Conservation (phyloP, 106 monocot species). For the Phalaenopsis aphrodite region DNA sequence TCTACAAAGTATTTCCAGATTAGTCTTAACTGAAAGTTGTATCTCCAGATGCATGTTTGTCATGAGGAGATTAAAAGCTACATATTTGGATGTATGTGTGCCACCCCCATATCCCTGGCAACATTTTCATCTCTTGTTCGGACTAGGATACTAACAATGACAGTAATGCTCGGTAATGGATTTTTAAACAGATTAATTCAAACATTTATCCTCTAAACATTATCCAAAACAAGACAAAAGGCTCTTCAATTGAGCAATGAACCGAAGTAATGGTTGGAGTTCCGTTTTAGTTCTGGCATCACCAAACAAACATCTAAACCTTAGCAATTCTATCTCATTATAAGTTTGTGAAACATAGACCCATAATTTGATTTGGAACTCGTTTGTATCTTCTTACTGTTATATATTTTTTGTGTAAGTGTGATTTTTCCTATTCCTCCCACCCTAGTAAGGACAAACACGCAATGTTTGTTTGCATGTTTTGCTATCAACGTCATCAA, state of each 20-base stretch:
- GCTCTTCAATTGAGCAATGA: conserved; percentile 3
- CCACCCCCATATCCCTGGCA: conserved; percentile 17
- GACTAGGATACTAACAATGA: too few relatives aligned
- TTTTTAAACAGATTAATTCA: conserved; percentile 28
- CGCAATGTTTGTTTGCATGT: not conserved
- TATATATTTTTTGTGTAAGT: conserved; percentile 26
- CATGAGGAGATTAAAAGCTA: too few relatives aligned
- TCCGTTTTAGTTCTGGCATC: conserved; percentile 7
- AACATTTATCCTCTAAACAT: conserved; percentile 20
- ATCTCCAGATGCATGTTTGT: too few relatives aligned
- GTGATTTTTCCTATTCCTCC: conserved; percentile 41
- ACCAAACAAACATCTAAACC: not conserved
- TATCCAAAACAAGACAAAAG: conserved; percentile 42
- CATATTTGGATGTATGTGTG: too few relatives aligned
- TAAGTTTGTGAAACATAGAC: conserved; percentile 18
- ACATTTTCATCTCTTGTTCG: conserved; percentile 29
- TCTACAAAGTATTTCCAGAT: too few relatives aligned
- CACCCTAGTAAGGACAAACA: conserved; percentile 21
- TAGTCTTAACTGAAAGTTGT: too few relatives aligned
- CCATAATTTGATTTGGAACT: conserved; percentile 11
- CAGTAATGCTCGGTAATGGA: not conserved
- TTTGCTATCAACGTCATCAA: conserved; percentile 15
- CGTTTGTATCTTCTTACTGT: not conserved
- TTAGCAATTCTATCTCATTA: conserved; percentile 15
- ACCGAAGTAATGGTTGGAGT: conserved; percentile 7